Base-by-base conservation (phyloP, 257 asterid genomes). In the Euphrasia confusa region DNA sequence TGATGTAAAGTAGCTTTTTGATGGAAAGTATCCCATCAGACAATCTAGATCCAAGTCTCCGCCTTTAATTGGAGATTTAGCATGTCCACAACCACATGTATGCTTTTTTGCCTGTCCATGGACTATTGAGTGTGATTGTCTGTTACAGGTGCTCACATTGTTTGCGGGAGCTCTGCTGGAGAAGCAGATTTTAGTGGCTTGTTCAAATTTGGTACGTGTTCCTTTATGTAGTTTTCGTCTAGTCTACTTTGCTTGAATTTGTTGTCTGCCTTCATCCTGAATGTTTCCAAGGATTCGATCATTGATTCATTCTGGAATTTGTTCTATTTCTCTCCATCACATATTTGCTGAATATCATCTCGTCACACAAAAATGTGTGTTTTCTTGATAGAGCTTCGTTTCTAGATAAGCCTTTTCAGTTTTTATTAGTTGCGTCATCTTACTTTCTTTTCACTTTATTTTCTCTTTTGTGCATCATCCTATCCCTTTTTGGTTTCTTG, bases 131-230 rank as follows among this genome's bases (percentile, higher is more conserved):
- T 62, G 47, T 66, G 5, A 68, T 69, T 74, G 24, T 77, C 49
- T 69, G 68, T 63, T 77, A 56, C 84, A 93, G 99, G 94, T 93
- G 56, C 69, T 93, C 63, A 89, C 94, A 62, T 68, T 93, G 65
- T 79, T 93, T 69, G 90, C 94, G 0, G 97, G 83, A 39, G 95
- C 95, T 70, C 89, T 93, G 27, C 79, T 93, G 84, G 99, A 93
- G 84, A 89, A 89, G 71, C 99, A 89, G 68, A 81, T 93, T 69
- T 83, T 84, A 33, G 69, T 90, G 26, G 75, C 85, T 66, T 87
- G 97, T 81, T 85, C 96, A 57, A 93, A 93, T 80, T 71, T 89
- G 94, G 99, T 93, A 77, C 11, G 86, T 76, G 44, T 65, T 68
- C 48, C 60, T 48, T 54, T 63, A 49, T 47, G 54, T 69, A 45